A percentile compares a stretch with the other conserved stretches of the same genome.
Evolutionary conservation across 164 flowering plant species (phyloP).

Genomic region (Santalum album): DNA sequence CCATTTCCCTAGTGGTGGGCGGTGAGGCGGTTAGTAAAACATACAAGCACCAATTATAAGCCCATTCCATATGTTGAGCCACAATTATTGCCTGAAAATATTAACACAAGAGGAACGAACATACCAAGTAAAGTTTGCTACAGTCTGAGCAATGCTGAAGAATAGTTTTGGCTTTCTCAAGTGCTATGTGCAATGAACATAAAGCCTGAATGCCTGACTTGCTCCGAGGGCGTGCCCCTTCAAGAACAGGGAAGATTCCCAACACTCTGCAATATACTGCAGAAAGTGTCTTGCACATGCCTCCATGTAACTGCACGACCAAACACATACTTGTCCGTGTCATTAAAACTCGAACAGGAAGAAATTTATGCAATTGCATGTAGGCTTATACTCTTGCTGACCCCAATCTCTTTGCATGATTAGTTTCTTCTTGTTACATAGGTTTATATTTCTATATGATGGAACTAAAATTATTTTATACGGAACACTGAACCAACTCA

Average conservation of each 20-base stretch:
- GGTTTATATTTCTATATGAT: no score
- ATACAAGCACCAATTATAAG: no score
- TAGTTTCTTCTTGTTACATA: no score
- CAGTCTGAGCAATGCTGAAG: conserved; percentile 89
- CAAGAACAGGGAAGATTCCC: conserved; percentile 74
- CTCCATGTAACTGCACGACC: conserved; percentile 79
- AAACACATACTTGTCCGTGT: neutral
- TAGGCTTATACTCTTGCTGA: no score
- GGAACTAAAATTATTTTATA: no score
- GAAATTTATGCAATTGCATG: no score
- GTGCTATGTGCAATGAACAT: conserved; percentile 86
- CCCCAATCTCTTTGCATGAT: no score
- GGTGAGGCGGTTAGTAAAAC: no score
- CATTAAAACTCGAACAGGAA: neutral
- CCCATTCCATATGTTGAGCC: neutral
- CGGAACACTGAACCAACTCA: no score
- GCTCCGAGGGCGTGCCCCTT: conserved; percentile 92
- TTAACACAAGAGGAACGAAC: neutral
- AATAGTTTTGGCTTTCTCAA: conserved; percentile 84
- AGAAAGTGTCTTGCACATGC: conserved; percentile 73
- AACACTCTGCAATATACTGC: conserved; percentile 63
- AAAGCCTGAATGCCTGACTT: conserved; percentile 95
- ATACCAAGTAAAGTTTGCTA: conserved; percentile 95
- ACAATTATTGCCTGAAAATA: neutral
- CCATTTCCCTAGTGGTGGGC: no score